Percentiles rank a stretch among this genome's conserved stretches.
Evolutionary conservation across 129 eudicot species (phyloP).

Genomic region (Saposhnikovia divaricata): DNA sequence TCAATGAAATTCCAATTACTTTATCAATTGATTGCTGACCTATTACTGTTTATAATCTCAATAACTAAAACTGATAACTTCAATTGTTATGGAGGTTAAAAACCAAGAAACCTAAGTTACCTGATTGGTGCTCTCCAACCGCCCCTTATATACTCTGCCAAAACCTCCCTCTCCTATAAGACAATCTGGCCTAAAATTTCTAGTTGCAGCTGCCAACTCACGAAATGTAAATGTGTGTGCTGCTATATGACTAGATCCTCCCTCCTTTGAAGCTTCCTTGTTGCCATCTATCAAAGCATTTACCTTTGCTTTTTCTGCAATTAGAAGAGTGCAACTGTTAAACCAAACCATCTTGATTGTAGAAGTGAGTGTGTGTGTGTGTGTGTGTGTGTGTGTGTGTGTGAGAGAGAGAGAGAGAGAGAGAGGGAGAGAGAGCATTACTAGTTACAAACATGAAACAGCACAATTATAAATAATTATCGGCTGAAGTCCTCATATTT

Average conservation of each 20-base stretch:
- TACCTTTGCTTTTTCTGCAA: conserved; percentile 54
- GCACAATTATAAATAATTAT: background rate
- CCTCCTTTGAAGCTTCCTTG: conserved; percentile 54
- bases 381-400: background rate
- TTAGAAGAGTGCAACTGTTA: background rate
- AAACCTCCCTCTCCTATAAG: conserved; percentile 94
- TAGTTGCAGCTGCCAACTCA: conserved; percentile 86
- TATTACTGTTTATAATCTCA: background rate
- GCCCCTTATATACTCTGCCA: conserved; percentile 79
- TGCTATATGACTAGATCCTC: conserved; percentile 72
- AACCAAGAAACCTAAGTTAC: conserved; percentile 22
- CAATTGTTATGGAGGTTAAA: background rate
- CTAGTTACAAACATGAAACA: too few relatives aligned
- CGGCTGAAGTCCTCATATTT: background rate
- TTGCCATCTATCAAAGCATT: conserved; percentile 34
- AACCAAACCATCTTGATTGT: background rate
- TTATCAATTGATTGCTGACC: background rate
- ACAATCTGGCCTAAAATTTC: conserved; percentile 83
- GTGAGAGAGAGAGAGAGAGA: background rate
- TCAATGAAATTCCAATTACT: background rate
- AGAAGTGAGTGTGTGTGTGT: background rate
- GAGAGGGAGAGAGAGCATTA: background rate
- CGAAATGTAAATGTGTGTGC: conserved; percentile 88
- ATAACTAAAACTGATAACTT: background rate
- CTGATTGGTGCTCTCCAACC: conserved; percentile 79